These are phyloP conservation scores for Tremellales sp. DNA, from an alignment of 1,284 basidiomycete genomes.

Conservation along the genomic window DNA sequence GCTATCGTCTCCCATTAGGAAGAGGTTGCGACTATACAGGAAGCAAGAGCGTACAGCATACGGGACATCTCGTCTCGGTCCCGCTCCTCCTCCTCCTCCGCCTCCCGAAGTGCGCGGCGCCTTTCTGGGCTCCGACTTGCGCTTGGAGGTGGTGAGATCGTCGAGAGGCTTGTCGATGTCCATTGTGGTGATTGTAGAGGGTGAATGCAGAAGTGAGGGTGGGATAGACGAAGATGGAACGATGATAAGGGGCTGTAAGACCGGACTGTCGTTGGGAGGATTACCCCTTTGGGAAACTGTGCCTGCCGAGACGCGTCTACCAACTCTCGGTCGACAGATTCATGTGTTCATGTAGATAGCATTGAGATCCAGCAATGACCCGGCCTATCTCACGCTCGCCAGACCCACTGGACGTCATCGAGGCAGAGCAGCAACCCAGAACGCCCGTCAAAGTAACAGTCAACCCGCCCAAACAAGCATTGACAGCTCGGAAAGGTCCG, in stretches of 20 bases:
- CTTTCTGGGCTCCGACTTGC: conserved; percentile 17
- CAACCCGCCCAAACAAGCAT: background rate
- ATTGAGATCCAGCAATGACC: too few relatives aligned
- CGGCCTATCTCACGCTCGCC: background rate
- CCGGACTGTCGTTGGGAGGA: too few relatives aligned
- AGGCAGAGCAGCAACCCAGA: background rate
- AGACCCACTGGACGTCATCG: background rate
- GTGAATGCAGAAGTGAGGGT: conserved; percentile 1
- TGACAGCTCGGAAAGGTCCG: background rate
- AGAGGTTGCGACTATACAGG: background rate
- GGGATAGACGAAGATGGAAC: conserved; percentile 2
- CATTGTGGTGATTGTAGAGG: conserved; percentile 25
- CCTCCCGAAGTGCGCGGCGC: conserved; percentile 12
- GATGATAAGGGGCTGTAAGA: too few relatives aligned
- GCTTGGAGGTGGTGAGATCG: conserved; percentile 38
- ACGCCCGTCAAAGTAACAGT: background rate
- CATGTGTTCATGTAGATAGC: too few relatives aligned
- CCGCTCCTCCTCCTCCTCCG: conserved; percentile 9
- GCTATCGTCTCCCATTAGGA: conserved; percentile 21
- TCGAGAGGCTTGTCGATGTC: conserved; percentile 48
- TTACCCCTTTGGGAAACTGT: too few relatives aligned
- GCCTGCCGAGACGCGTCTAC: too few relatives aligned
- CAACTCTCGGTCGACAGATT: too few relatives aligned
- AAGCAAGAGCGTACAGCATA: conserved; percentile 32
- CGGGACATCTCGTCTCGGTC: conserved; percentile 21